A percentile compares a stretch with the other conserved stretches of the same genome.
Conservation (phyloP, 2,329 filamentous ascomycete genomes). For the Alternaria metachromatica region DNA sequence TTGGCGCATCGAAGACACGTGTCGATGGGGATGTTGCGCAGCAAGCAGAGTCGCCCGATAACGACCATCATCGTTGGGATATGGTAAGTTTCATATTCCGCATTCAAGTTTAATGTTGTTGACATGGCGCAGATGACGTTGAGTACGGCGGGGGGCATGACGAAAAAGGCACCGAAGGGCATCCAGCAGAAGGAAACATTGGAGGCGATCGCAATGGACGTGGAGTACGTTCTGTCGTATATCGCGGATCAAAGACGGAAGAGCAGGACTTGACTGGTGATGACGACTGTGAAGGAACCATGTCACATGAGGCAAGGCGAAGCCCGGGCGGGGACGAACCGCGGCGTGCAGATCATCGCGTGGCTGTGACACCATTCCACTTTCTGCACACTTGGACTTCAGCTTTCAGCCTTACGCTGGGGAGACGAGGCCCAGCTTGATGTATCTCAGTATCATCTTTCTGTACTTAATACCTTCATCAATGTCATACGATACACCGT, state of each 20-base stretch:
- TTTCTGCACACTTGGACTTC: constrained; percentile 17
- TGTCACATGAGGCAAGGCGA: constrained; percentile 11
- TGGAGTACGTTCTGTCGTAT: constrained; percentile 23
- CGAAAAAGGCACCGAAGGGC: constrained; percentile 60
- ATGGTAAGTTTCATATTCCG: constrained; percentile 56
- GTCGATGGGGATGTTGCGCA: not conserved
- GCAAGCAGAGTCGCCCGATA: not conserved
- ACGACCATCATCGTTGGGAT: constrained; percentile 65
- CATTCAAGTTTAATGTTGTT: not conserved
- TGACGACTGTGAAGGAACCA: not conserved
- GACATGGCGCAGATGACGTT: constrained; percentile 72
- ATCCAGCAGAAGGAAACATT: constrained; percentile 19
- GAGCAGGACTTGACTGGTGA: not conserved
- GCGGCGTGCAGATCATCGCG: constrained; percentile 5
- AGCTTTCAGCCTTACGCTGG: constrained; percentile 39
- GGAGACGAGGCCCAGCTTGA: constrained; percentile 19
- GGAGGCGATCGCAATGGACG: constrained; percentile 25
- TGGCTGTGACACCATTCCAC: constrained; percentile 29
- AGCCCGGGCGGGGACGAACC: constrained; percentile 7
- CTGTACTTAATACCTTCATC: constrained; percentile 7
- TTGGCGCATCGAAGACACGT: constrained; percentile 1
- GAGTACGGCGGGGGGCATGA: constrained; percentile 69
- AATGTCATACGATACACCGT: constrained; percentile 5
- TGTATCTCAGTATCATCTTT: constrained; percentile 16
- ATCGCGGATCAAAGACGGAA: constrained; percentile 18